Base-by-base conservation (phyloP, 305 asterid species). In the Vinca major region DNA sequence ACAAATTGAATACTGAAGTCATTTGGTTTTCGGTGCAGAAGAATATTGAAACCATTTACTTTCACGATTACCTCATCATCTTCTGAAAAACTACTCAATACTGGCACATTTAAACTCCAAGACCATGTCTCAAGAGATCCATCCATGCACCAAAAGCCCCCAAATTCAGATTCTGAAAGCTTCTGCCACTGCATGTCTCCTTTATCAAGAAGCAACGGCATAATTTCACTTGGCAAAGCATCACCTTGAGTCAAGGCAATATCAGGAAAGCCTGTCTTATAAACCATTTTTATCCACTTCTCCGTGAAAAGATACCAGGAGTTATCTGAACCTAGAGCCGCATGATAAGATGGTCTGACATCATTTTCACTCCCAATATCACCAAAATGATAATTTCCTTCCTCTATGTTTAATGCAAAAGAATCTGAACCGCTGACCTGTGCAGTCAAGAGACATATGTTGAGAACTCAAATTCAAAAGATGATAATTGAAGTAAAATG, bases 111-210 rank as follows among this genome's bases (percentile, higher is more conserved):
- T 79, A 94, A 82, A 83, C 99, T 94, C 99, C 99, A 94, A 73
- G 99, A 91, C 99, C 99, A 94, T n/a, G 97, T 94, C 82, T 94
- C 99, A 16, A 91, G 90, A 67, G 97, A 91, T 80, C 99, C 99
- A 72, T 89, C 99, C 96, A 82, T 89, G 86, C 86, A 73, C 97
- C 97, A 91, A 45, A 94, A 82, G 75, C 88, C 90, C 73, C 99
- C 97, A 75, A 86, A 78, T 70, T 85, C 97, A 75, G 99, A 94
- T 76, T 84, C 93, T 26, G 89, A 91, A 64, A 89, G 82, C 84
- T 85, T 94, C 79, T 85, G 87, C 99, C 99, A 94, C 72, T 86
- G 91, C 89, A 86, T 85, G 47, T 83, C 90, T 73, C 80, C 89
- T 82, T 88, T 86, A 72, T 86, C 97, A 50, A 94, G 90, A 77